Percentiles rank a stretch among this genome's conserved stretches.
Evolutionary conservation across 2,329 filamentous ascomycete species (phyloP).

Genomic region (Ophiostoma sp.): DNA sequence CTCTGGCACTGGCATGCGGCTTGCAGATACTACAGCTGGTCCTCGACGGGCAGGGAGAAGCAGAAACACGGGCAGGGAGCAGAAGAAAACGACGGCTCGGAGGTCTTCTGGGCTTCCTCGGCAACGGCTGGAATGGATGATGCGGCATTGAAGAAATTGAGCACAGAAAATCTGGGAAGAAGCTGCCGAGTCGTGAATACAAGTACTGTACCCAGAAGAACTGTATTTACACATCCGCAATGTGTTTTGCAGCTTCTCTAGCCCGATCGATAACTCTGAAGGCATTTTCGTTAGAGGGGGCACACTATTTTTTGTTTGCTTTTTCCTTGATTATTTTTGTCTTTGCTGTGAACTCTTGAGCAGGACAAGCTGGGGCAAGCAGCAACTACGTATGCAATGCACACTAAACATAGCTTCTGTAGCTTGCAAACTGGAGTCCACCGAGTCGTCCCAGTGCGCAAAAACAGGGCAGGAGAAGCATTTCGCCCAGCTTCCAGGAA

Average conservation of each 20-base stretch:
- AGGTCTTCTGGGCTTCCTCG: neutral
- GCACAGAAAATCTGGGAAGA: neutral
- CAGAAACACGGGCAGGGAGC: neutral
- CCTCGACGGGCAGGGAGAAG: neutral
- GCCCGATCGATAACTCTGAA: neutral
- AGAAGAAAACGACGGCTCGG: neutral
- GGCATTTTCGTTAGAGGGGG: neutral
- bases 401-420: neutral
- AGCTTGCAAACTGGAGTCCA: neutral
- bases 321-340: neutral
- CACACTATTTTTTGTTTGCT: neutral
- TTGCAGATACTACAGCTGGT: neutral
- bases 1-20: neutral
- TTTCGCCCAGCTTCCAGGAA: neutral
- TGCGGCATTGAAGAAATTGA: neutral
- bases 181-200: no score
- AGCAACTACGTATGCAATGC: neutral
- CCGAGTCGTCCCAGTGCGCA: neutral
- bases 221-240: neutral
- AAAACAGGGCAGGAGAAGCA: constrained; percentile 2
- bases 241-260: neutral
- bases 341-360: neutral
- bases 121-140: constrained; percentile 12
- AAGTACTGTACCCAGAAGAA: neutral
- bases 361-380: neutral